A percentile compares a stretch with the other conserved stretches of the same genome.
These are phyloP conservation scores for Syzygium aqueum DNA, from an alignment of 345 rosid genomes.

Conservation along the genomic window DNA sequence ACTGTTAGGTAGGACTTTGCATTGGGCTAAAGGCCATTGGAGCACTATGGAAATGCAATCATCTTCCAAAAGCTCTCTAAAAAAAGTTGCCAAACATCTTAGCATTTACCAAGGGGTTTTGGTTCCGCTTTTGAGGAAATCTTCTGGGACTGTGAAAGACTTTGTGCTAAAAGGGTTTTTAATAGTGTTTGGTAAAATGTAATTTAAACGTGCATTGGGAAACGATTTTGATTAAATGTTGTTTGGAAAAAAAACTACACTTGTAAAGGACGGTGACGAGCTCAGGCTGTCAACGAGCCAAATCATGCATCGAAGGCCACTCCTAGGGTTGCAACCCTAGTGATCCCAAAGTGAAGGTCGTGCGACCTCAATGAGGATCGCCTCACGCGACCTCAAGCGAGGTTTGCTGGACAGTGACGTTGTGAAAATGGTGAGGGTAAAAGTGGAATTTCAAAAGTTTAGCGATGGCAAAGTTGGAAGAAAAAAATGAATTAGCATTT, in stretches of 20 bases:
- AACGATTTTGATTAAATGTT: background rate
- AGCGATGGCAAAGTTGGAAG: background rate
- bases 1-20: background rate
- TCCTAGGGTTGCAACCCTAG: too few species aligned
- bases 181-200: background rate
- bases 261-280: background rate
- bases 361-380: background rate
- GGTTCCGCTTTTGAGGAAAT: background rate
- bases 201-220: background rate
- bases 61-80: background rate
- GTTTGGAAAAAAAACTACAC: background rate
- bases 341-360: too few species aligned
- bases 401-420: too few species aligned
- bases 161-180: too few species aligned
- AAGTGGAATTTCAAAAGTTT: too few species aligned
- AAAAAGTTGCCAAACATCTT: too few species aligned
- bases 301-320: background rate
- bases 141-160: background rate
- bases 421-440: background rate
- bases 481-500: background rate
- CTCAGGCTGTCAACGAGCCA: background rate
- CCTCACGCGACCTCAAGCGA: fast-evolving
- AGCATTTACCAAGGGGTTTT: background rate
- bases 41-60: too few species aligned
- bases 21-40: background rate